These are phyloP conservation scores for Cutaneotrichosporon dermatis DNA, from an alignment of 1,284 basidiomycete species.

Conservation along the genomic window DNA sequence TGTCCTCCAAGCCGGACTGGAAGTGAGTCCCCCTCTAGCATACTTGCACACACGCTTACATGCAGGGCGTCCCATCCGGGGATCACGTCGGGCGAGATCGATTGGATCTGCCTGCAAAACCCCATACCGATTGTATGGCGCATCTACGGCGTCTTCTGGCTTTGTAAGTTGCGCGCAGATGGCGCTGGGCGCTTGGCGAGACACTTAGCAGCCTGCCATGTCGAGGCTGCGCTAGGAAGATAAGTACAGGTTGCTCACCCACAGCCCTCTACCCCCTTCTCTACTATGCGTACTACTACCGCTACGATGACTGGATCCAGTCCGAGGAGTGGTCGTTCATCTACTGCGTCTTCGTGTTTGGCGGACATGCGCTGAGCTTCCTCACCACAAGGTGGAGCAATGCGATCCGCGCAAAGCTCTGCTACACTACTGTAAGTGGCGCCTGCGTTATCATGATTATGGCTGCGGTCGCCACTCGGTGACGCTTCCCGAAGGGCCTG, in stretches of 20 bases:
- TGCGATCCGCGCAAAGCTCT: constrained; percentile 70
- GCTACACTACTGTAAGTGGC: constrained; percentile 51
- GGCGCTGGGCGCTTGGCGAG: too few species aligned
- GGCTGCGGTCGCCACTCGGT: too few species aligned
- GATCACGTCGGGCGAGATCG: constrained; percentile 79
- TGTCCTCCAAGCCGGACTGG: neutral
- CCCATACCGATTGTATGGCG: constrained; percentile 72
- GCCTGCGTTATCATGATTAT: constrained; percentile 14
- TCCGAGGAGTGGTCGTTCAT: constrained; percentile 97
- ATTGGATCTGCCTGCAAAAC: constrained; percentile 71
- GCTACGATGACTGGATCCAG: constrained; percentile 84
- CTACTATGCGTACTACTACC: constrained; percentile 78
- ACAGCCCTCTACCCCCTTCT: constrained; percentile 74
- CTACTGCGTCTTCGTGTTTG: constrained; percentile 76
- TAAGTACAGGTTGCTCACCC: neutral
- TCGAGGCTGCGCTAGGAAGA: too few species aligned
- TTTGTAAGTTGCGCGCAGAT: constrained; percentile 20
- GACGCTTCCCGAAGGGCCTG: too few species aligned
- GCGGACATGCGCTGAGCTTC: constrained; percentile 87
- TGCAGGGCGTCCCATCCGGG: constrained; percentile 25
- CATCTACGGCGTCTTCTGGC: constrained; percentile 78
- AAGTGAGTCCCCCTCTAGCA: neutral
- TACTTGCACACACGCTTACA: neutral
- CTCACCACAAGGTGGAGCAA: constrained; percentile 88
- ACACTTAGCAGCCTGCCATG: too few species aligned